phyloP scores from a whole-genome alignment of 108 stramenopile species.

The Skeletonema potamos region DNA sequence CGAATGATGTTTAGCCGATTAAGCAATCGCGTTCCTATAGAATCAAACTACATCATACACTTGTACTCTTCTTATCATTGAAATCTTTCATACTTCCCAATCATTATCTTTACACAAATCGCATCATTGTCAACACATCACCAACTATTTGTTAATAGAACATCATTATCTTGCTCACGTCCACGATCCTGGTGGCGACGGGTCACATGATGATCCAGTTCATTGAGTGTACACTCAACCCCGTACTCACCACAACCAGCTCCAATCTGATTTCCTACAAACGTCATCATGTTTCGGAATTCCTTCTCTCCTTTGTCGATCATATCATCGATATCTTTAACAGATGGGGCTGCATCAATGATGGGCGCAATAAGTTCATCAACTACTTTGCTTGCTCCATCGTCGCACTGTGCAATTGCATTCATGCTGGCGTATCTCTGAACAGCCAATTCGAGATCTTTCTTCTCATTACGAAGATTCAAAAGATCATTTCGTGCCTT shows the following conservation, averaged over 20 bases:
- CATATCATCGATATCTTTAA: neutral
- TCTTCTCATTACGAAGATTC: slow-evolving; percentile 11
- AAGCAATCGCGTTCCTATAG: neutral
- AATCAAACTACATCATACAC: neutral
- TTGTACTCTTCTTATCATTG: neutral
- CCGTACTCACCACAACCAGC: neutral
- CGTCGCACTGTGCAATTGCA: neutral
- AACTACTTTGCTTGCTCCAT: neutral
- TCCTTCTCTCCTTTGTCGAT: neutral
- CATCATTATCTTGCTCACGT: neutral
- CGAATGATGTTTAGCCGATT: neutral
- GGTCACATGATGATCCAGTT: neutral
- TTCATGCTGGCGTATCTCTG: neutral
- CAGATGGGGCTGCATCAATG: neutral
- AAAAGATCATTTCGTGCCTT: slow-evolving; percentile 24
- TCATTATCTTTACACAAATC: neutral
- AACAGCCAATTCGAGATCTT: slow-evolving; percentile 7
- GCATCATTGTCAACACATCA: neutral
- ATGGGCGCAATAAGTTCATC: neutral
- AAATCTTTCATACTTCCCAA: neutral
- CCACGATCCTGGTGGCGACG: neutral
- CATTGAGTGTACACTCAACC: neutral
- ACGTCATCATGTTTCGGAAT: neutral
- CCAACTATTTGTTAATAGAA: neutral
- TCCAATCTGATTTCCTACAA: neutral